Conservation (phyloP, 2,329 filamentous ascomycete species). For the Lachnellula suecica region DNA sequence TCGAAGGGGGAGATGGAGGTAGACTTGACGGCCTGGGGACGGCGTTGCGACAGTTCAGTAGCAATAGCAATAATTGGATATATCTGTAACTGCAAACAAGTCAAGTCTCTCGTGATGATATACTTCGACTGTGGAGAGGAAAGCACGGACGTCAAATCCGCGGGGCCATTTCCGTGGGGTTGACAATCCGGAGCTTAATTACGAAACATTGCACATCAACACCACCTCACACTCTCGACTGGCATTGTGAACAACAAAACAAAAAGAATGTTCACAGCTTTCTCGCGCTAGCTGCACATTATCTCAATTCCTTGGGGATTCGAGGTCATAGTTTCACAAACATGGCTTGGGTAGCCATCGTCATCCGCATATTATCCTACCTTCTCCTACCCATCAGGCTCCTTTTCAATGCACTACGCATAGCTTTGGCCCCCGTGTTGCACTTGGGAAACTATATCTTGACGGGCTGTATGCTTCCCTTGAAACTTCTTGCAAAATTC, state of each 20-base stretch:
- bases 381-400: constrained; percentile 22
- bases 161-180: too few species aligned
- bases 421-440: constrained; percentile 26
- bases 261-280: neutral
- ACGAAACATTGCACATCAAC: constrained; percentile 3
- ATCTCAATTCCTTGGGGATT: neutral
- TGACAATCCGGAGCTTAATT: neutral
- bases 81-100: too few species aligned
- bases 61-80: too few species aligned
- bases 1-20: too few species aligned
- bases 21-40: too few species aligned
- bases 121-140: too few species aligned
- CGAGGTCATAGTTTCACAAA: neutral
- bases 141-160: too few species aligned
- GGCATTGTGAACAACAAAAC: neutral
- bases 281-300: neutral
- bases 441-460: constrained; percentile 24
- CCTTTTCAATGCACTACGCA: constrained; percentile 16
- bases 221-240: neutral
- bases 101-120: too few species aligned
- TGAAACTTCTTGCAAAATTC: constrained; percentile 29
- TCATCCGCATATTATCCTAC: constrained; percentile 21
- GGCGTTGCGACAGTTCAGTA: too few species aligned
- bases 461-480: constrained; percentile 23
- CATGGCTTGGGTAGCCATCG: constrained; percentile 23